These are phyloP conservation scores for Phytophthora sp. DNA, from an alignment of 352 stramenopile species.

Conservation along the genomic window DNA sequence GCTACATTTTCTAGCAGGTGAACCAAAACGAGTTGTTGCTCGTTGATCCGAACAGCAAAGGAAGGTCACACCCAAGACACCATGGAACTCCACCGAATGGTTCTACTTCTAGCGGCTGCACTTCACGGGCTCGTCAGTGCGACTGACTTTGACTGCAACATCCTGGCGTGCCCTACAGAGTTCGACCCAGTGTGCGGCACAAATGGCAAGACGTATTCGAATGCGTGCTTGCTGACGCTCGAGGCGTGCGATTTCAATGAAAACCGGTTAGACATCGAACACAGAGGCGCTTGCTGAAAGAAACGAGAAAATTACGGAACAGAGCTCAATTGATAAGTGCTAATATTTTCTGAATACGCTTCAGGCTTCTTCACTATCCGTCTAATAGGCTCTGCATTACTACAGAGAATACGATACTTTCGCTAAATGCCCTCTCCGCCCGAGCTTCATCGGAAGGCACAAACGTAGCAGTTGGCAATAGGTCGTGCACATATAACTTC, in stretches of 20 bases:
- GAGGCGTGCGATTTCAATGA: constrained; percentile 1
- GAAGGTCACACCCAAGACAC: too few species aligned
- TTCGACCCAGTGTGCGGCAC: constrained; percentile 24
- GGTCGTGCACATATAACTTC: too few species aligned
- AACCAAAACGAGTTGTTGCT: too few species aligned
- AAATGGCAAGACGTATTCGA: constrained; percentile 14
- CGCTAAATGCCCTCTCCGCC: too few species aligned
- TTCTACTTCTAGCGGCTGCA: neutral
- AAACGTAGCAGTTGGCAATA: too few species aligned
- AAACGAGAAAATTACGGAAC: neutral
- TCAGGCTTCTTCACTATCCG: neutral
- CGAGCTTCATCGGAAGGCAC: too few species aligned
- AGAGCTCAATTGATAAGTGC: too few species aligned
- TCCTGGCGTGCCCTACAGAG: constrained; percentile 7
- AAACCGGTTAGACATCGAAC: neutral
- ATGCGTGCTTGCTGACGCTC: constrained; percentile 9
- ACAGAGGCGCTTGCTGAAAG: neutral
- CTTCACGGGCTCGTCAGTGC: neutral
- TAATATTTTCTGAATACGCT: constrained; percentile 27
- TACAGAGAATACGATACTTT: too few species aligned
- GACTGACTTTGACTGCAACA: constrained; percentile 8
- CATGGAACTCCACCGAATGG: neutral
- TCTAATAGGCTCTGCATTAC: neutral
- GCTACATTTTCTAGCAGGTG: too few species aligned
- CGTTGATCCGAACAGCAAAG: too few species aligned